Evolutionary conservation across 1,139 yeast genomes (phyloP), one percentile per base, ranked within the genome.

Genomic region (Wickerhamomyces sp.): DNA sequence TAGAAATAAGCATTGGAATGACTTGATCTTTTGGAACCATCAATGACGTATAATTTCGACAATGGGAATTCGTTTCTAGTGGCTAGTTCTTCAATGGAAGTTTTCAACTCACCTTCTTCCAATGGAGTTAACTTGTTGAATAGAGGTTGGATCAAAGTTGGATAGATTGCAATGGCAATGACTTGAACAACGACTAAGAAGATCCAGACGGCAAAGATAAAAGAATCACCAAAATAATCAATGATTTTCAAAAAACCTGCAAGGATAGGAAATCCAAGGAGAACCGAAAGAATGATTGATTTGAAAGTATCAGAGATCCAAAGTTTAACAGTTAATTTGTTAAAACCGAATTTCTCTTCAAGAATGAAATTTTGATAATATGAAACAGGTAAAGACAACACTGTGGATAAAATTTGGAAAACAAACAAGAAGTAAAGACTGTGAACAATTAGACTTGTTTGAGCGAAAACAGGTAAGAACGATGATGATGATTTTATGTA

Each of bases 1-100:
- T 85, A 78, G 57, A 91, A 91, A 60, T 86, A 91, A 29, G 98
- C 98, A 56, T 91, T 91, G 6, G 97, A 89, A 61, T 91, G 98
- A 12, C 95, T 78, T 2, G 96, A 86, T 64, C 97, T 82, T 59
- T 83, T 86, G 32, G 97, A 89, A 12, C 97, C 97, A 58, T 91
- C 98, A 56, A 89, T 77, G 33, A 89, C 96, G 52, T 75, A 85
- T 40, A 91, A 68, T 54, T 87, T 80, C 39, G 80, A 74, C 56
- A 88, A 74, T 46, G 98, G 98, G 75, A 91, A 91, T 24, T 76
- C 67, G 55, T 86, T 85, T 37, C 71, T 62, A 12, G 66, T 57
- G 20, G 98, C 96, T 45, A 91, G 72, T 18, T 72, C 66, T 59
- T 88, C 95, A 58, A 91, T 88, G 9, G 85, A 78, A 11, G 72